Evolutionary conservation across 192 early-diverging fungal genomes (phyloP).

Genomic region (Coemansia pectinata): DNA sequence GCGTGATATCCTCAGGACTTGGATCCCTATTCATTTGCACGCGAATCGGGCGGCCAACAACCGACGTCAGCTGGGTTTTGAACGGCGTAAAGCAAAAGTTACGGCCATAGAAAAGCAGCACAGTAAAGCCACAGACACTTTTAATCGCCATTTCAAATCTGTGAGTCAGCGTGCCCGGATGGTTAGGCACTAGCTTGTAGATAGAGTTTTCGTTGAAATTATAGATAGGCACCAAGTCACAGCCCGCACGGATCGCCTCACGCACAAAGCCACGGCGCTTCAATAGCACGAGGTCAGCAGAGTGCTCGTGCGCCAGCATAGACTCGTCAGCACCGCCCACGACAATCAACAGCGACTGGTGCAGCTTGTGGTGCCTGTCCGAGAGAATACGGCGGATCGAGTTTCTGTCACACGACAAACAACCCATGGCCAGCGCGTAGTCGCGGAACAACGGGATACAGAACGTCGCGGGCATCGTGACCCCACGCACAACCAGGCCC

Average conservation of each 20-base stretch:
- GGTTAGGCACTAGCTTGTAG: constrained; percentile 76
- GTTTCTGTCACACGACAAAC: constrained; percentile 71
- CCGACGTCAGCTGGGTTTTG: constrained; percentile 39
- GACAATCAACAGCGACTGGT: constrained; percentile 68
- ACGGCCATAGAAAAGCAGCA: constrained; percentile 81
- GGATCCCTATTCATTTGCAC: constrained; percentile 35
- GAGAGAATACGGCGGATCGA: constrained; percentile 82
- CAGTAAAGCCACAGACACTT: constrained; percentile 67
- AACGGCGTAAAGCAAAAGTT: constrained; percentile 75
- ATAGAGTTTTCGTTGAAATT: constrained; percentile 95
- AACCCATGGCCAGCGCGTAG: constrained; percentile 74
- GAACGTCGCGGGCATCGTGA: constrained; percentile 86
- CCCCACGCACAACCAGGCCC: constrained; percentile 73
- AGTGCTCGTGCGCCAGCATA: constrained; percentile 65
- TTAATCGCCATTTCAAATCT: constrained; percentile 75
- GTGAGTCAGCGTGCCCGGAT: constrained; percentile 63
- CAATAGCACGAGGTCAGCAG: constrained; percentile 70
- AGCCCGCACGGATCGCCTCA: constrained; percentile 79
- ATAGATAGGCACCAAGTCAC: constrained; percentile 83
- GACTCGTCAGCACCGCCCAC: constrained; percentile 91
- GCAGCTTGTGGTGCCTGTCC: constrained; percentile 57
- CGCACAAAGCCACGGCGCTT: constrained; percentile 90
- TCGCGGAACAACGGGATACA: constrained; percentile 85
- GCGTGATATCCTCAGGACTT: constrained; percentile 18
- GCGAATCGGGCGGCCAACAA: constrained; percentile 47